These are phyloP conservation scores for Penicillium verhagenii DNA, from an alignment of 495 filamentous ascomycete species.

Conservation along the genomic window DNA sequence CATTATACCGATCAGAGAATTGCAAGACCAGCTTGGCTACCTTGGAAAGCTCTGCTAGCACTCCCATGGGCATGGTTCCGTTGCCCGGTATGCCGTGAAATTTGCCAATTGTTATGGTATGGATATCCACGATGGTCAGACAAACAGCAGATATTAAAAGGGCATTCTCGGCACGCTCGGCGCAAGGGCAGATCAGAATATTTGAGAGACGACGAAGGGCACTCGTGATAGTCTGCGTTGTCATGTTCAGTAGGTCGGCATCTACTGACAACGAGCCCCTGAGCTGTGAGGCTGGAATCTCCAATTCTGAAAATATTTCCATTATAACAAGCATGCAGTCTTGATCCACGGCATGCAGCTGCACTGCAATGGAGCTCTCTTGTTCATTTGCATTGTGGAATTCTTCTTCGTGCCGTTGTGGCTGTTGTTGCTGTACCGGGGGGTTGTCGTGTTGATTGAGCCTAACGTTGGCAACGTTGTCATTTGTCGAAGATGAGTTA, in stretches of 20 bases:
- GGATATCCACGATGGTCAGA: conserved; percentile 14
- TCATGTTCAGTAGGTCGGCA: not conserved
- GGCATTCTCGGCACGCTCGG: conserved; percentile 9
- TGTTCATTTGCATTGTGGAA: too few species aligned
- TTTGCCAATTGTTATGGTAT: conserved; percentile 3
- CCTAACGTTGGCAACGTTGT: not conserved
- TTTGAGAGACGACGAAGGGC: conserved; percentile 10
- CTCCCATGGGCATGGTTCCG: not conserved
- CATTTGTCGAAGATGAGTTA: not conserved
- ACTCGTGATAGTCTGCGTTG: not conserved
- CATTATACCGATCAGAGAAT: conserved; percentile 12
- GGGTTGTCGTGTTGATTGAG: not conserved
- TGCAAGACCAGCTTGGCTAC: conserved; percentile 15
- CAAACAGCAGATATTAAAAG: conserved; percentile 15
- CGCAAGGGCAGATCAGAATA: conserved; percentile 19
- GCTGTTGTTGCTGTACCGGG: too few species aligned
- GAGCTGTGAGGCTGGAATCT: conserved; percentile 1
- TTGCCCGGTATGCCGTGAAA: not conserved
- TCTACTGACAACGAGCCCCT: conserved; percentile 1
- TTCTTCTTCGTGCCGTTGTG: too few species aligned
- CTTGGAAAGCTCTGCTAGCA: conserved; percentile 16
- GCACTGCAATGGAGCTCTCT: not conserved
- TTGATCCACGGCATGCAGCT: not conserved
- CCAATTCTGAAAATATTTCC: conserved; percentile 5
- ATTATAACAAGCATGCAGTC: conserved; percentile 4